Conservation (phyloP, 495 filamentous ascomycete species). For the Pseudoneurospora amorphoporcata region DNA sequence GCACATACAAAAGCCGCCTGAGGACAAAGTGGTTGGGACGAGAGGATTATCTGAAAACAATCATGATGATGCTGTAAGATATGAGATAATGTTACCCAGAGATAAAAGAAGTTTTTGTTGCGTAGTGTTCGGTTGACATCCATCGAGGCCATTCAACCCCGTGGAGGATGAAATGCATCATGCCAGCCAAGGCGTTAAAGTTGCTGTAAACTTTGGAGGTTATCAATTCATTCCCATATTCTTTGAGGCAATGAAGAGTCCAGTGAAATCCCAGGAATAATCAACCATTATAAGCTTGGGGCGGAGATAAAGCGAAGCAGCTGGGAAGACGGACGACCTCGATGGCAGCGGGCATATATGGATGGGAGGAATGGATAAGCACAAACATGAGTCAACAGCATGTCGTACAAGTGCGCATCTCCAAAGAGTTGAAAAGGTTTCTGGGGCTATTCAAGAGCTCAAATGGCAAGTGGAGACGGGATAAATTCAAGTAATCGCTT, state of each 20-base stretch:
- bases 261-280: not conserved
- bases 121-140: not conserved
- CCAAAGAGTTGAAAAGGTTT: not conserved
- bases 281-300: not conserved
- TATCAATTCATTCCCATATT: not conserved
- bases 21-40: not conserved
- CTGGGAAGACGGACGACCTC: not conserved
- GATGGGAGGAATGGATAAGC: not conserved
- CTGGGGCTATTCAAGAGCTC: not conserved
- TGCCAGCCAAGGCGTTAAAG: not conserved
- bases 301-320: not conserved
- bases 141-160: not conserved
- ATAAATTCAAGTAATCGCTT: not conserved
- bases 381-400: not conserved
- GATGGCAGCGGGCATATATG: not conserved
- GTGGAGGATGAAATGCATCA: not conserved
- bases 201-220: not conserved
- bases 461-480: too few relatives aligned
- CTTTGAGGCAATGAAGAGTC: not conserved
- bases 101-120: not conserved
- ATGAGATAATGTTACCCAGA: not conserved
- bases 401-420: not conserved
- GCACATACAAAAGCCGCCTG: not conserved
- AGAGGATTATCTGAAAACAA: not conserved
- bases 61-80: not conserved